Base-by-base conservation (phyloP, 1,139 yeast species). In the Yamadazyma blattariae region DNA sequence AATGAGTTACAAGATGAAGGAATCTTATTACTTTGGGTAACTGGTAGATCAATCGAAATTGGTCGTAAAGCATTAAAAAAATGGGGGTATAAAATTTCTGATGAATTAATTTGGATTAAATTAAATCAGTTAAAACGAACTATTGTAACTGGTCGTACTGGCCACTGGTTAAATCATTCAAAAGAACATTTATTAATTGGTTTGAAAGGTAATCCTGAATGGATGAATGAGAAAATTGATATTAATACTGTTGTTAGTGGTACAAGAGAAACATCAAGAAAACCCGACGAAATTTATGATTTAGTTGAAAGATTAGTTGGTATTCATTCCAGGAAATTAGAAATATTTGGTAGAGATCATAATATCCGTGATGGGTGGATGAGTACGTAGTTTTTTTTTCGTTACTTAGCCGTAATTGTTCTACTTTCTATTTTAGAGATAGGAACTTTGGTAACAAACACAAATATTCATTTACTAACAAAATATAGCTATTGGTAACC, bases 161-260 rank as follows among this genome's bases (percentile, higher is more conserved):
- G 97, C 0, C 97, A 90, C 56, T 90, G 97, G 97, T 67, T 90
- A 33, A 90, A 90, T 54, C 97, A 90, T 57, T 86, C 96, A 1
- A 90, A 90, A 50, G 97, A 90, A 57, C 97, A 90, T 55, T 66
- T 88, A 30, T 61, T 90, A 10, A 86, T 90, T 19, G 97, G 96
- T 0, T 54, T 83, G 21, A 89, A 89, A 52, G 97, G 97, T 0
- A 56, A 74, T 30, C 92, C 95, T 0, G 49, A 56, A n/a, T 87
- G 96, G 95, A 53, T 87, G 18, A 74, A 75, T 42, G 65, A 68
- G 33, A 69, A 74, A 30, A 57, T 84, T 10, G 96, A 89, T 53
- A 67, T 82, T 2, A 96, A 90, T 52, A 66, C 84, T 9, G 71
- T 90, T 29, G 92, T 88, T 1, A 82, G 96, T 18, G 72, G 82